Percentiles rank a stretch among this genome's conserved stretches.
Conservation (phyloP, 805 yeast genomes). For the Peterozyma toletana region DNA sequence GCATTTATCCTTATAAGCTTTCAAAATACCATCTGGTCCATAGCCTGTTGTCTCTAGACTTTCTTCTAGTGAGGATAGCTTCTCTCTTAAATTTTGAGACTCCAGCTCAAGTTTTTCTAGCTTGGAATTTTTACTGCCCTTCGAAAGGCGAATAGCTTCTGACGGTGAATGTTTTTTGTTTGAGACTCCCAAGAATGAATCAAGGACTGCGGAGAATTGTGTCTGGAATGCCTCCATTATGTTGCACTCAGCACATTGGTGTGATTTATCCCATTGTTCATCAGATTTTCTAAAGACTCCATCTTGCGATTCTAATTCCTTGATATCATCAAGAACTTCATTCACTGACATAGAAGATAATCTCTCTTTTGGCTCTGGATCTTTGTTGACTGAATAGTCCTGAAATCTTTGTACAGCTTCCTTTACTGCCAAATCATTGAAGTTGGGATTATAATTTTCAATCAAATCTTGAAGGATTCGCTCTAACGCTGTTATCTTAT, state of each 20-base stretch:
- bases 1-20: constrained; percentile 47
- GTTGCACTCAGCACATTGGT: background rate
- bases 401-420: constrained; percentile 52
- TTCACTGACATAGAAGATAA: background rate
- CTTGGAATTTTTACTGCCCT: background rate
- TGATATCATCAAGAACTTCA: background rate
- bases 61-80: background rate
- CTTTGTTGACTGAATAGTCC: constrained; percentile 36
- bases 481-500: constrained; percentile 30
- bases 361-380: background rate
- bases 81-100: constrained; percentile 3
- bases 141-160: too few species aligned
- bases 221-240: background rate
- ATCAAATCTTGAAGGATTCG: constrained; percentile 40
- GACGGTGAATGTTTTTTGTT: background rate
- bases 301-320: background rate
- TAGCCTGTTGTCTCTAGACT: constrained; percentile 15
- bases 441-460: constrained; percentile 67
- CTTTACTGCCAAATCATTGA: constrained; percentile 85
- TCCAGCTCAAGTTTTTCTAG: background rate
- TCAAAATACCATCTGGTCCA: constrained; percentile 61
- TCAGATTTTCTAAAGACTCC: background rate
- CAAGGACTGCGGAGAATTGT: background rate
- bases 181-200: background rate
- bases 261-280: background rate